Evolutionary conservation across 2,329 filamentous ascomycete species (phyloP), one percentile per base, ranked within the genome.

Genomic region (Blastomyces silverae): DNA sequence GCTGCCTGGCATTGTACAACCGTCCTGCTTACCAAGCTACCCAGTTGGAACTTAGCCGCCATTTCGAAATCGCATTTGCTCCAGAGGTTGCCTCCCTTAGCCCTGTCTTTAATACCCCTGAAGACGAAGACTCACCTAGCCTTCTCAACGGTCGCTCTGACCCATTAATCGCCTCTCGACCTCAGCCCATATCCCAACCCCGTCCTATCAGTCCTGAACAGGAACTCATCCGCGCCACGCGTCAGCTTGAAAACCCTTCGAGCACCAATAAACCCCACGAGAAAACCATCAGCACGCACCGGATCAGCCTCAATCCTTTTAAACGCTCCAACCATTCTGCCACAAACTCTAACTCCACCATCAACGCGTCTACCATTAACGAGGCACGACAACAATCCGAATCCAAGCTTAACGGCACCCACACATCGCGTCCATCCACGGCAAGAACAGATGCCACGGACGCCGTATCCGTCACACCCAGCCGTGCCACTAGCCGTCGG

Each of bases 1-100:
- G 91, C 68, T 93, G 91, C 71, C 77, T 97, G 67, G 82, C 82
- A 3, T 82, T 87, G 70, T 90, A 91, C 75, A 83, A 83, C 65
- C 79, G 83, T 77, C 75, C 85, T 81, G 75, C 82, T 79, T 76
- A 86, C 84, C 74, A 77, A 69, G 75, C 76, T 44, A 78, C 76
- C 2, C 75, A 78, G 60, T 67, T 72, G 2, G 76, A 79, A 62
- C 71, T 79, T 13, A 72, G 73, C 42, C 73, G 73, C 25, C 76
- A 73, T 39, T 77, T 78, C 37, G 77, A 79, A 65, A 70, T 72
- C 28, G 73, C 71, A 0, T 79, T 89, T 72, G 85, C 85, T 0
- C 82, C 85, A 0, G 88, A 91, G 73, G 84, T 90, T 46, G 81
- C 83, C 17, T 80, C 86, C 46, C 85, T 90, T 69, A 81, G 83